Evolutionary conservation across 768 basidiomycete genomes (phyloP), one percentile per base, ranked within the genome.

Genomic region (Antrodiella citrinella): DNA sequence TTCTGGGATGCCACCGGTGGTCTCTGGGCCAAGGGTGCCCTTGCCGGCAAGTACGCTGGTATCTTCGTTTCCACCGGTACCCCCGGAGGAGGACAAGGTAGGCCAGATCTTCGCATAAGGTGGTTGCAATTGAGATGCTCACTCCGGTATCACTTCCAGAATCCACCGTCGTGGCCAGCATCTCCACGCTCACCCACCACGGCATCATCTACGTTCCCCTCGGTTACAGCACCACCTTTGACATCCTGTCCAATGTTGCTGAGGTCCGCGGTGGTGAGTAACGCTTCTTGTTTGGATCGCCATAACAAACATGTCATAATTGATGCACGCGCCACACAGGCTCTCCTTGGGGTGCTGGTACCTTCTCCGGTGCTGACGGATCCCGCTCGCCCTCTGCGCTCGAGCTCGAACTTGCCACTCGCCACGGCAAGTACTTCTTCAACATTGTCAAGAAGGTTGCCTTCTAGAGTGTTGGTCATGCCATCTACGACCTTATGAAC

Each of bases 11-110:
- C 73, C 4, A 89, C 87, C 5, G 87, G 89, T 49, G 58, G 65
- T 1, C 72, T 86, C 26, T 90, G 88, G 87, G 58, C 51, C 0
- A 20, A 50, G 0, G 82, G 88, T 18, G 70, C 66, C 1, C 70
- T 93, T 46, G 66, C 73, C 15, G 91, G 90, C 57, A 94, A 93
- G 65, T 82, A 78, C 56, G 90, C 77, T 1, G 74, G 81, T 12
- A 67, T 81, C 41, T 92, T 91, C 69, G 78, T 88, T 45, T 84
- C 83, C 21, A 82, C 85, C 0, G 84, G 74, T 1, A 69, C 73
- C n/a, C 79, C 72, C 11, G 88, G 89, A 48, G 88, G 90, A 51
- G 91, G 91, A n/a, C 90, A 92, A 57, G 85, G 84, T 26, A 59
- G 87, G 62, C 77, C 7, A 76, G 47, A 78, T n/a, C n/a, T n/a